Evolutionary conservation across 345 rosid species (phyloP), one percentile per base, ranked within the genome.

Genomic region (Nasturtium officinale): DNA sequence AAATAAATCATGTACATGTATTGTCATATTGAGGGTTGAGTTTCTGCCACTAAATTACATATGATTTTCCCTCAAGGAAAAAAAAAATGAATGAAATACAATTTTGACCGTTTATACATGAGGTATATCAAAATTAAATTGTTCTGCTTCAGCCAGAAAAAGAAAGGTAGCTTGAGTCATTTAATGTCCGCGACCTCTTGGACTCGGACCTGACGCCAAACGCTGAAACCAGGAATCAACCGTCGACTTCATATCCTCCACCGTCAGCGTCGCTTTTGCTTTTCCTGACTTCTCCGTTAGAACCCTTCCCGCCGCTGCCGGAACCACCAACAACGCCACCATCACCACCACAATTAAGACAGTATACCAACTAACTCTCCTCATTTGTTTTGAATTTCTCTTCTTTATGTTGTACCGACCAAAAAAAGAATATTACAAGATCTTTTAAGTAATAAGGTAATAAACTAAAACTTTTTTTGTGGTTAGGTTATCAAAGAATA

Each of bases 151-250:
- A 54, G 2, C 30, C n/a, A 21, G 4, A 7, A 64, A 64, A 16
- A 12, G 2, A 21, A 45, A 12, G 46, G 21, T 6, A 32, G 46
- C 46, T 33, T 35, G 7, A 8, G 8, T 33, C 3, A 18, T 6
- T 53, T 55, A 77, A 30, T 77, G 80, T 50, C 80, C 80, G 9
- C 56, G 77, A 42, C 80, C 80, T 57, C 72, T 65, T 30, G 72
- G 51, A 63, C 80, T 77, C 6, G 77, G 76, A 48, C 80, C 76
- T 9, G 80, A 71, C 7, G 72, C 61, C 63, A 77, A 32, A 16
- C 80, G 75, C 67, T 77, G 80, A 77, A 77, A 71, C 80, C 80
- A 77, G 4, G 47, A 65, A 64, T 42, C 63, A 47, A 71, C 50
- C 57, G 72, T 65, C 18, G 76, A 62, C 54, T 63, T 70, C 55